phyloP scores from a whole-genome alignment of 768 basidiomycete genomes.

The Phanerochaete carnosa region DNA sequence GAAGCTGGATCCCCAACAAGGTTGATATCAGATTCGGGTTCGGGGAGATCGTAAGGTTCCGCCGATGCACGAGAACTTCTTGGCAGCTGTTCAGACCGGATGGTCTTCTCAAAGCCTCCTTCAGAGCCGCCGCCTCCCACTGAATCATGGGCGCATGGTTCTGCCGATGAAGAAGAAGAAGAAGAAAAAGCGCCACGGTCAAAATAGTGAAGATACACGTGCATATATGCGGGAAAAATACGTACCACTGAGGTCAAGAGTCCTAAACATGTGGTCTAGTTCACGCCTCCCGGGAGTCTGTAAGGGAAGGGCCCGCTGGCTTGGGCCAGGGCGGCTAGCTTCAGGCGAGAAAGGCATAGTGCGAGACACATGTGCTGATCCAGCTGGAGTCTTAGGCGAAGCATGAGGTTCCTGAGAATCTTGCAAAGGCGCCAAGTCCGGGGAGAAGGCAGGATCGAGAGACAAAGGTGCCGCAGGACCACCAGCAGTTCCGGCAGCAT shows the following conservation, averaged over 20 bases:
- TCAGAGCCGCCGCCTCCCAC: slow-evolving; percentile 13
- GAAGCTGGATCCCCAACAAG: not conserved
- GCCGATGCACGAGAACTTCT: not conserved
- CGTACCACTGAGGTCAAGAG: slow-evolving; percentile 23
- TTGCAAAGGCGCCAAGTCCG: not conserved
- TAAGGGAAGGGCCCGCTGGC: not conserved
- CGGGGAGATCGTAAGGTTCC: not conserved
- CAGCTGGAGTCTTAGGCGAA: not conserved
- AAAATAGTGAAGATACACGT: not conserved
- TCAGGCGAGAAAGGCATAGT: not conserved
- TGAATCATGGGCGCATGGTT: slow-evolving; percentile 5
- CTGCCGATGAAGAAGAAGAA: slow-evolving; percentile 5
- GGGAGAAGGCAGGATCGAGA: slow-evolving; percentile 11
- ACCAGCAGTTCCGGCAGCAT: not conserved
- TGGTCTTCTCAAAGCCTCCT: slow-evolving; percentile 1
- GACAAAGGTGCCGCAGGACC: not conserved
- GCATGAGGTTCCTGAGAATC: not conserved
- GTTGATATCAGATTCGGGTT: not conserved
- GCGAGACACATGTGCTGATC: not conserved
- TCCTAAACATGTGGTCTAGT: slow-evolving; percentile 20
- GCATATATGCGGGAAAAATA: slow-evolving; percentile 2
- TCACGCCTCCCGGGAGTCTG: slow-evolving; percentile 14
- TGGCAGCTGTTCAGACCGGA: not conserved
- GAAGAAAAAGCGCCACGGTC: not conserved
- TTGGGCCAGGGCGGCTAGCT: not conserved